phyloP scores from a whole-genome alignment of 306 rosid species.

The Begonia peltatifolia region DNA sequence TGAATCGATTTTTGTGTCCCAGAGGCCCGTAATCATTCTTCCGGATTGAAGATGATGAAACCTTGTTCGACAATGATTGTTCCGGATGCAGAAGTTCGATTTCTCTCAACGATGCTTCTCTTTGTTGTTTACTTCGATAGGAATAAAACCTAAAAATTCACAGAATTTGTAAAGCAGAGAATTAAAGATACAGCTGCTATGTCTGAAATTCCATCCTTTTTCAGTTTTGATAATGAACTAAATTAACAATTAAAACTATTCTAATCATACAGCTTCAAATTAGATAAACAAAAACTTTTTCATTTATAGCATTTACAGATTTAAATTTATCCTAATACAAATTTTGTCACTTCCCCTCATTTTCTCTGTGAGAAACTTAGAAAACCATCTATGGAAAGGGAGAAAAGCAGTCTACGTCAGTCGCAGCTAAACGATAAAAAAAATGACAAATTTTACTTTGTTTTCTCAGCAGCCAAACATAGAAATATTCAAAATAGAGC shows the following conservation, averaged over 20 bases:
- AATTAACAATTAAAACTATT: no score
- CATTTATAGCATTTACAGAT: not conserved
- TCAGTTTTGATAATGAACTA: no score
- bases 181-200: no score
- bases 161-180: not conserved
- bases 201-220: no score
- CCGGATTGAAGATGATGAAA: constrained; percentile 36
- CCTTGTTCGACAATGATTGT: constrained; percentile 41
- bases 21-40: constrained; percentile 27
- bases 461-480: constrained; percentile 4
- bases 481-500: not conserved
- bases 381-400: no score
- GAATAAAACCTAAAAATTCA: constrained; percentile 45
- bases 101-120: constrained; percentile 31
- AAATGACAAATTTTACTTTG: not conserved
- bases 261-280: no score
- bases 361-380: constrained; percentile 1
- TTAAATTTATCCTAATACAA: not conserved
- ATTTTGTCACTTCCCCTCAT: not conserved
- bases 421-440: not conserved
- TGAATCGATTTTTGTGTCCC: constrained; percentile 33
- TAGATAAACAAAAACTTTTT: no score
- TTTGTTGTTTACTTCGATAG: constrained; percentile 21
- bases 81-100: constrained; percentile 35
- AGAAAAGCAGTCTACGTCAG: no score